Evolutionary conservation across 2,329 filamentous ascomycete genomes (phyloP).

Genomic region (Cladosporium sphaerospermum): DNA sequence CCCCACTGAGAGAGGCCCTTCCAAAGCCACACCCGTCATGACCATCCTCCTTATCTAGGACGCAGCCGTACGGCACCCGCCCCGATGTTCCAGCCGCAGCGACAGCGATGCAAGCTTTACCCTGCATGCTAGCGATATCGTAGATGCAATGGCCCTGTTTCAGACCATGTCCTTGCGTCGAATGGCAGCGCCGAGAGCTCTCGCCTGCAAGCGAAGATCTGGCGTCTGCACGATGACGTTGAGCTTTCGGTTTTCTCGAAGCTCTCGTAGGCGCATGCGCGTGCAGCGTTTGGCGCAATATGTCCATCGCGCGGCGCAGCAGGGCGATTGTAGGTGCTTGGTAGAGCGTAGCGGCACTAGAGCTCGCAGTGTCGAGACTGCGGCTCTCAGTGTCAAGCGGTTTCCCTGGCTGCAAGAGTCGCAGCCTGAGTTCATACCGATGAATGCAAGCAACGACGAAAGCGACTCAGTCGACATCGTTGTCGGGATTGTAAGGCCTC

Average conservation of each 20-base stretch:
- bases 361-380: background rate
- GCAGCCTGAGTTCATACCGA: background rate
- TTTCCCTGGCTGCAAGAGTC: background rate
- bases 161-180: background rate
- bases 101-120: too few relatives aligned
- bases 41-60: too few relatives aligned
- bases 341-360: background rate
- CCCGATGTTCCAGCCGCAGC: too few relatives aligned
- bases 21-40: too few relatives aligned
- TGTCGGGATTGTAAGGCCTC: background rate
- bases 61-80: too few relatives aligned
- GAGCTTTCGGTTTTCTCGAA: background rate
- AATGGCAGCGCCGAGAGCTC: constrained; percentile 3
- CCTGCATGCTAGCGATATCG: background rate
- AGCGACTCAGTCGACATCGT: constrained; percentile 1
- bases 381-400: background rate
- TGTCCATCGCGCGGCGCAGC: background rate
- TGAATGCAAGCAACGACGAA: background rate
- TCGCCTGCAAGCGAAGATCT: background rate
- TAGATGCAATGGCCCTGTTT: constrained; percentile 5
- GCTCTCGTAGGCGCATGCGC: background rate
- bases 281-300: background rate
- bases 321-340: background rate
- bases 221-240: constrained; percentile 8
- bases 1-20: too few relatives aligned